phyloP scores from a whole-genome alignment of 495 filamentous ascomycete genomes.

The Penicillium daleae region DNA sequence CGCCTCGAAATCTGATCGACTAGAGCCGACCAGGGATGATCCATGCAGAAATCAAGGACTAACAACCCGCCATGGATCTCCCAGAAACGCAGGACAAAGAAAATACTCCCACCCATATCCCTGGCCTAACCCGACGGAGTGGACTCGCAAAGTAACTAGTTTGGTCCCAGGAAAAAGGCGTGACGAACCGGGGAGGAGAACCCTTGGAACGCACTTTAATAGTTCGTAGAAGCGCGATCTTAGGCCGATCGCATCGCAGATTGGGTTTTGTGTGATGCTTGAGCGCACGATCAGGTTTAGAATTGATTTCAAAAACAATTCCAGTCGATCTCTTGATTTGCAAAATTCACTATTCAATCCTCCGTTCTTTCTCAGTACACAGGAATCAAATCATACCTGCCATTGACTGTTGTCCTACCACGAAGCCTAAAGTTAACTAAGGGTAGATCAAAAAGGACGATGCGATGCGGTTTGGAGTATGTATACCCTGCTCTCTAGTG shows the following conservation, averaged over 20 bases:
- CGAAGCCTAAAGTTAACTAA: not conserved
- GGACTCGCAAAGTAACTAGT: not conserved
- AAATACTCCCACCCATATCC: not conserved
- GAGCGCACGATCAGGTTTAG: not conserved
- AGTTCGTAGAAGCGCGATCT: not conserved
- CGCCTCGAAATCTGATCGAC: constrained; percentile 4
- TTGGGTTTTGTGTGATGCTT: not conserved
- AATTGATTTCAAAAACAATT: not conserved
- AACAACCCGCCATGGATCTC: not conserved
- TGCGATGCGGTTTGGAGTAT: not conserved
- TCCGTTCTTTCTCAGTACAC: not conserved
- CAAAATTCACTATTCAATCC: not conserved
- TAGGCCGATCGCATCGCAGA: constrained; percentile 4
- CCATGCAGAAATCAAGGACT: constrained; percentile 3
- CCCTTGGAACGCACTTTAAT: not conserved
- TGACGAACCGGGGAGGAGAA: not conserved
- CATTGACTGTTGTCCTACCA: not conserved
- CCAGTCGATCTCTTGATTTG: not conserved
- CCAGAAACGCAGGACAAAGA: not conserved
- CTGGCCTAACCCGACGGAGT: not conserved
- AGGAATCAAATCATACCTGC: not conserved
- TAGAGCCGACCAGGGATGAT: constrained; percentile 5
- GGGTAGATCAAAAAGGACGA: too few relatives aligned
- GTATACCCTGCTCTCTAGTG: not conserved
- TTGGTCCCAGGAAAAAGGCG: not conserved